phyloP scores from a whole-genome alignment of 345 rosid species.

The Camelina hispida region DNA sequence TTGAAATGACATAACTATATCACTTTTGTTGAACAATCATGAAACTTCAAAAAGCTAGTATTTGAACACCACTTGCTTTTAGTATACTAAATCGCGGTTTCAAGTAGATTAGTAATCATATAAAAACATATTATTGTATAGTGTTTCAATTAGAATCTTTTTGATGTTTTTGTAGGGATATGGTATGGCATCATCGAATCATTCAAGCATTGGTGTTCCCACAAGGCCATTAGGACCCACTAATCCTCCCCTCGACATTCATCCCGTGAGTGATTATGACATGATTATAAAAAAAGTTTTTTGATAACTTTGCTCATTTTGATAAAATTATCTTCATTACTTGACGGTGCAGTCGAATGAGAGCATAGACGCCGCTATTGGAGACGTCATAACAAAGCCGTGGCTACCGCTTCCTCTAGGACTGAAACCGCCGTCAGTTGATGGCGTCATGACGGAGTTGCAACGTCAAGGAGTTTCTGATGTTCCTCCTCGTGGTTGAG shows the following conservation, averaged over 20 bases:
- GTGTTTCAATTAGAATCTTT: not conserved
- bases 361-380: conserved; percentile 72
- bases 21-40: not conserved
- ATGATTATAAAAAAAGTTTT: not conserved
- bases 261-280: conserved; percentile 61
- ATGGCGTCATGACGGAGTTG: conserved; percentile 69
- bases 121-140: not conserved
- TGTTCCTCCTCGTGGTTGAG: conserved; percentile 58
- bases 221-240: conserved; percentile 49
- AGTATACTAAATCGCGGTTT: not conserved
- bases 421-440: conserved; percentile 72
- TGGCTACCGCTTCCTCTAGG: conserved; percentile 87
- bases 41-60: not conserved
- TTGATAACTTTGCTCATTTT: not conserved
- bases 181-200: conserved; percentile 35
- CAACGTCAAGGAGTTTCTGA: conserved; percentile 72
- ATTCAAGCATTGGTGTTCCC: conserved; percentile 51
- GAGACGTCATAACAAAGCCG: conserved; percentile 79
- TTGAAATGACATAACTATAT: not conserved
- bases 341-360: conserved; percentile 62
- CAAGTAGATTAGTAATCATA: not conserved
- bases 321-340: not conserved
- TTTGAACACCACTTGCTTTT: not conserved
- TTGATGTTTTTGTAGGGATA: conserved; percentile 36
- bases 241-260: conserved; percentile 61